Percentiles rank a stretch among this genome's conserved stretches.
Conservation (phyloP, 2,329 filamentous ascomycete genomes). For the Colletotrichum somersetense region DNA sequence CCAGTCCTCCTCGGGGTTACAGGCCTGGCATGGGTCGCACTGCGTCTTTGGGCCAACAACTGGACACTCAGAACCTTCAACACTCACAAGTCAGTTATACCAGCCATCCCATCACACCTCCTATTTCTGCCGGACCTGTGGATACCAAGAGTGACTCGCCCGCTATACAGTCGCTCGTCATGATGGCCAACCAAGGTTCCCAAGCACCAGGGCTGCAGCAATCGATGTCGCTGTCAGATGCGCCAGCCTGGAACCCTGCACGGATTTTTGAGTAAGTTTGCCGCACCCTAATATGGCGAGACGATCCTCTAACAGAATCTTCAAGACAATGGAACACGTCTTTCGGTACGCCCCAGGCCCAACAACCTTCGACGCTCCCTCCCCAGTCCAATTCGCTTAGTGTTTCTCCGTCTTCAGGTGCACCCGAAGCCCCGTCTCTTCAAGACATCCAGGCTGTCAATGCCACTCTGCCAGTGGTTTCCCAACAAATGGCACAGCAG, state of each 20-base stretch:
- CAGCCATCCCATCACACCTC: slow-evolving; percentile 82
- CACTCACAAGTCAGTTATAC: slow-evolving; percentile 74
- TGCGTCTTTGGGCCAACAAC: slow-evolving; percentile 66
- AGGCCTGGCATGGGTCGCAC: slow-evolving; percentile 60
- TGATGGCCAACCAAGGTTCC: slow-evolving; percentile 74
- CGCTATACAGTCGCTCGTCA: slow-evolving; percentile 77
- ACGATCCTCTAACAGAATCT: slow-evolving; percentile 38
- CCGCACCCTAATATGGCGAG: neutral
- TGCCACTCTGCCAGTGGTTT: slow-evolving; percentile 57
- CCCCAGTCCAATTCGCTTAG: slow-evolving; percentile 65
- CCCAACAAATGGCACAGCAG: slow-evolving; percentile 62
- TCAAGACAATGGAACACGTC: slow-evolving; percentile 93
- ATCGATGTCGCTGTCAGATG: slow-evolving; percentile 72
- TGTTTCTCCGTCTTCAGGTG: slow-evolving; percentile 65
- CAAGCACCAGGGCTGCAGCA: slow-evolving; percentile 65
- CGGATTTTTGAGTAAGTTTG: slow-evolving; percentile 87
- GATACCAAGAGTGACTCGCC: slow-evolving; percentile 84
- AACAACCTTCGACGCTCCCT: slow-evolving; percentile 57
- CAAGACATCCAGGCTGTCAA: slow-evolving; percentile 65
- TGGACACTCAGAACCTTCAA: slow-evolving; percentile 65
- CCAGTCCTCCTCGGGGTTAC: slow-evolving; percentile 72
- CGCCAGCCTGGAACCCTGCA: slow-evolving; percentile 83
- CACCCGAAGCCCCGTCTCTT: slow-evolving; percentile 65
- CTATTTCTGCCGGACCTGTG: slow-evolving; percentile 78
- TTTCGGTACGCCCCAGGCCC: slow-evolving; percentile 79